phyloP scores from a whole-genome alignment of 1,139 yeast genomes.

The Suhomyces anneliseae region DNA sequence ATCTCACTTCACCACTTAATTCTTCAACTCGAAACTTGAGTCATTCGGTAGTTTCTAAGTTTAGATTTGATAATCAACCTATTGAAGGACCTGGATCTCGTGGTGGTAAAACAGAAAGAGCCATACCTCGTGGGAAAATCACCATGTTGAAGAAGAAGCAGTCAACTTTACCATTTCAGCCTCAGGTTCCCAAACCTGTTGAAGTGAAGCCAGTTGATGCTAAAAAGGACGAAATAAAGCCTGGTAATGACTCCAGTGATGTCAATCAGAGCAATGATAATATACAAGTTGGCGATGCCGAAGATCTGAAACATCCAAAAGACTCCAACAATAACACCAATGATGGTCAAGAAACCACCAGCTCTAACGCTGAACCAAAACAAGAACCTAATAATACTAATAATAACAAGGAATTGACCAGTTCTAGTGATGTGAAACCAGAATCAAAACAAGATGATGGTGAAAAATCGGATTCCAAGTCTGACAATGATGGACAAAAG shows the following conservation, averaged over 20 bases:
- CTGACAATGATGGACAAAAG: not conserved
- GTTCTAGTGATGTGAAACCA: too few species aligned
- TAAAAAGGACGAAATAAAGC: not conserved
- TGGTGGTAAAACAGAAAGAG: conserved; percentile 33
- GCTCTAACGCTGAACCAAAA: too few species aligned
- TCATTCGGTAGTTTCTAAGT: conserved; percentile 36
- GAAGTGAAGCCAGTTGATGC: too few species aligned
- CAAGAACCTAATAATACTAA: too few species aligned
- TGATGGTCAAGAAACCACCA: not conserved
- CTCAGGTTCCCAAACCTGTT: not conserved
- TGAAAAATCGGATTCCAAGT: too few species aligned
- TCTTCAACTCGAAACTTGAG: conserved; percentile 33
- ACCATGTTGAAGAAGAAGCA: conserved; percentile 16
- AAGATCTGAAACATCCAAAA: not conserved
- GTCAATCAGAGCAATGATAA: not conserved
- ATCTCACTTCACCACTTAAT: conserved; percentile 23
- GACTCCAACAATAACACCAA: not conserved
- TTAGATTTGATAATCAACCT: conserved; percentile 39
- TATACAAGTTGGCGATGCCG: not conserved
- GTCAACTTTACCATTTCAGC: conserved; percentile 7
- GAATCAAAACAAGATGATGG: too few species aligned
- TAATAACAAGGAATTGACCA: too few species aligned
- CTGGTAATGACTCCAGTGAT: not conserved
- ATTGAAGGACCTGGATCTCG: conserved; percentile 48
- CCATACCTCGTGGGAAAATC: conserved; percentile 30